phyloP scores from a whole-genome alignment of 129 eudicot species.

The Escallonia rubra region DNA sequence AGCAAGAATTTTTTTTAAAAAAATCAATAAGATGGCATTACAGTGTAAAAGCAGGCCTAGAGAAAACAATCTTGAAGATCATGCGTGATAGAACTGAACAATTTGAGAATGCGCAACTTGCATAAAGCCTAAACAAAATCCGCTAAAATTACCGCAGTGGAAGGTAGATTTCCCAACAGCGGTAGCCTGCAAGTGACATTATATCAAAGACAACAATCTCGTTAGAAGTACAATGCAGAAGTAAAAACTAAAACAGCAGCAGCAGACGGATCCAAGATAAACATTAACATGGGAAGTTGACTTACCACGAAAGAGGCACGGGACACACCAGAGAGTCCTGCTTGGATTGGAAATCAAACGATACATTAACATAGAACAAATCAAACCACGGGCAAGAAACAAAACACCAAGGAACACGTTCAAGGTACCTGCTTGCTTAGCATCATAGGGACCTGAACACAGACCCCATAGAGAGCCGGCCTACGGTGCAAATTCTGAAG shows the following conservation, averaged over 20 bases:
- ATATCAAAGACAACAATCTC: conserved; percentile 7
- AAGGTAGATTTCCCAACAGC: conserved; percentile 51
- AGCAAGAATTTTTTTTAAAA: no score
- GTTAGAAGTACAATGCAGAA: not conserved
- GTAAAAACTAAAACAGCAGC: not conserved
- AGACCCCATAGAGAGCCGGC: conserved; percentile 73
- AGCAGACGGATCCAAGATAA: not conserved
- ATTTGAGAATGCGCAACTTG: not conserved
- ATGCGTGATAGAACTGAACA: not conserved
- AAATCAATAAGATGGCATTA: not conserved
- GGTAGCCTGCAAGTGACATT: conserved; percentile 46
- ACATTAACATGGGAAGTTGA: not conserved
- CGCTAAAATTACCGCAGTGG: conserved; percentile 50
- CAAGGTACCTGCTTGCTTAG: conserved; percentile 42
- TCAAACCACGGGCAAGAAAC: conserved; percentile 1
- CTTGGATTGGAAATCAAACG: not conserved
- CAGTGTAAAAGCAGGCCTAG: not conserved
- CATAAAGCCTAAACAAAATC: not conserved
- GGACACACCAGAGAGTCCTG: conserved; percentile 53
- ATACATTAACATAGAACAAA: not conserved
- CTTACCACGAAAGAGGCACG: conserved; percentile 70
- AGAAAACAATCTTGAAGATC: not conserved
- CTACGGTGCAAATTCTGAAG: conserved; percentile 29
- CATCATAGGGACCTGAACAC: conserved; percentile 58
- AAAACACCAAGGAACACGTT: not conserved